A percentile compares a stretch with the other conserved stretches of the same genome.
These are phyloP conservation scores for Aegilops speltoides DNA, from an alignment of 176 grass and related monocot species.

Conservation along the genomic window DNA sequence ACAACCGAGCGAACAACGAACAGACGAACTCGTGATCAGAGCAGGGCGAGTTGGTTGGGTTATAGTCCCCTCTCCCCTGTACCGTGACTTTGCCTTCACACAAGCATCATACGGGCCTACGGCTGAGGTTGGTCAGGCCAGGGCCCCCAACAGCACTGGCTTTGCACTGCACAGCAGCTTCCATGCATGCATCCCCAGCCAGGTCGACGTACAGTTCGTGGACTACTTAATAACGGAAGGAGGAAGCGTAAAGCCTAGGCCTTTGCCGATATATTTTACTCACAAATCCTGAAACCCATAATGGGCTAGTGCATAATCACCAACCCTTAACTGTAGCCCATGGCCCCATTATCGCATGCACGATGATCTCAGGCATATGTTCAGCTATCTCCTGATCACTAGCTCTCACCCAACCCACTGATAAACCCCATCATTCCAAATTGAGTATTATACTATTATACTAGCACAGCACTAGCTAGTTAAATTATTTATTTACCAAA, in stretches of 20 bases:
- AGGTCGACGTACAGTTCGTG: background rate
- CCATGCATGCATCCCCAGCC: background rate
- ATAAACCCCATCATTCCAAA: conserved; percentile 34
- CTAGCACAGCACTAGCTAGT: background rate
- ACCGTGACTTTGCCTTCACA: conserved; percentile 44
- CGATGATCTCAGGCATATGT: conserved; percentile 14
- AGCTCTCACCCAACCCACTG: conserved; percentile 45
- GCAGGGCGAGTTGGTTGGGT: background rate
- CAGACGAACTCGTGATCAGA: conserved; percentile 8
- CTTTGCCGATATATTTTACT: conserved; percentile 43
- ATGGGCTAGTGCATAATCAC: conserved; percentile 30
- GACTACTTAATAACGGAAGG: conserved; percentile 12
- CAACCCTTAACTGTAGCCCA: conserved; percentile 38
- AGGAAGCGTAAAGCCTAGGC: conserved; percentile 15
- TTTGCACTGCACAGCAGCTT: background rate
- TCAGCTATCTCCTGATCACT: conserved; percentile 13
- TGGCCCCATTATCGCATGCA: conserved; percentile 16
- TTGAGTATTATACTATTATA: background rate
- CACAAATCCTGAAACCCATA: conserved; percentile 16
- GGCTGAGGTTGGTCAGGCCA: conserved; percentile 22
- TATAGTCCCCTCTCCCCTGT: conserved; percentile 9
- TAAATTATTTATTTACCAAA: background rate
- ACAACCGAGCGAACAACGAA: background rate
- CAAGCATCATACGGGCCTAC: conserved; percentile 49
- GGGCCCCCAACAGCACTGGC: conserved; percentile 32